Conservation (phyloP, 208 protist species). For the Vickermania spadyakhi region DNA sequence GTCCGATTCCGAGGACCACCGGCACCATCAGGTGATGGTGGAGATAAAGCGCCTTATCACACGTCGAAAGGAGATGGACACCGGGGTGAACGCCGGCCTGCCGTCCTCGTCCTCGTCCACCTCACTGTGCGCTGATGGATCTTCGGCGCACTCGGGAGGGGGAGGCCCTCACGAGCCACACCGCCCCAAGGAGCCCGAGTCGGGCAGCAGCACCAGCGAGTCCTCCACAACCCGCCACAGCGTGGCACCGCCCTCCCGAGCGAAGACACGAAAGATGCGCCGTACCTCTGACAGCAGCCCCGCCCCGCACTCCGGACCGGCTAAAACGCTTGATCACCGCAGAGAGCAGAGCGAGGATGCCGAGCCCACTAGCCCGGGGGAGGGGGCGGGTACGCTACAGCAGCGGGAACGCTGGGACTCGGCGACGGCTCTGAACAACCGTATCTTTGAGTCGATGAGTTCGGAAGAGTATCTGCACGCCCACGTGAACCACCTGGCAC, state of each 20-base stretch:
- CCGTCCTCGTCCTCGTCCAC: neutral
- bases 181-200: neutral
- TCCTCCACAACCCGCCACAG: neutral
- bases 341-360: conserved; percentile 3
- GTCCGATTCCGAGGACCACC: neutral
- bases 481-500: conserved; percentile 35
- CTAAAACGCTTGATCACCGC: neutral
- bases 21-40: conserved; percentile 13
- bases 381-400: neutral
- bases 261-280: neutral
- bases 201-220: neutral
- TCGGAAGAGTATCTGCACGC: conserved; percentile 16
- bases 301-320: neutral
- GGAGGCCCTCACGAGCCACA: neutral
- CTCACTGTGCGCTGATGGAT: neutral
- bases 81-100: conserved; percentile 22
- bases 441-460: conserved; percentile 14
- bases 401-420: neutral
- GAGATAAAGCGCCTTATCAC: conserved; percentile 20
- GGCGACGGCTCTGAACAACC: conserved; percentile 10
- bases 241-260: neutral
- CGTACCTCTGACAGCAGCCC: neutral
- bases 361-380: neutral
- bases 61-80: conserved; percentile 4
- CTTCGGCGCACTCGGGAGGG: neutral